A percentile compares a stretch with the other conserved stretches of the same genome.
phyloP scores from a whole-genome alignment of 1,284 basidiomycete genomes.

The Leccinum griseonigrum region DNA sequence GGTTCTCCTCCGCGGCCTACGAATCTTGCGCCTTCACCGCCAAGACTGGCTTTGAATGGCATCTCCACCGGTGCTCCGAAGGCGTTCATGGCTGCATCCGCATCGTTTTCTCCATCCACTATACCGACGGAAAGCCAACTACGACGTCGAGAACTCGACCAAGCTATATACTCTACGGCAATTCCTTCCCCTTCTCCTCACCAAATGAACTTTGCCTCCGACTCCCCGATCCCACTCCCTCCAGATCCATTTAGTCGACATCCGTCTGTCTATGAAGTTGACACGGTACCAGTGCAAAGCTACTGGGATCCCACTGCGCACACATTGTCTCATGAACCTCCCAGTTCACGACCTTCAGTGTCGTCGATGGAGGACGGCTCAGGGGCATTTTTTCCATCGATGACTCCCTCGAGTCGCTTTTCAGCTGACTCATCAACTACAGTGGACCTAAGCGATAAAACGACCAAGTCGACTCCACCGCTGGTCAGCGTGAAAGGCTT shows the following conservation, averaged over 20 bases:
- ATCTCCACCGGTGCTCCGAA: slow-evolving; percentile 57
- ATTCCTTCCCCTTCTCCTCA: slow-evolving; percentile 29
- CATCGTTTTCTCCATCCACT: slow-evolving; percentile 26
- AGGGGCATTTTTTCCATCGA: slow-evolving; percentile 15
- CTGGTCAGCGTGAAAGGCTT: slow-evolving; percentile 68
- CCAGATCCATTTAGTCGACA: slow-evolving; percentile 77
- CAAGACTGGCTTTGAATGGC: slow-evolving; percentile 65
- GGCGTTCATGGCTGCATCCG: slow-evolving; percentile 36
- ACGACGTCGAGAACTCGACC: slow-evolving; percentile 52
- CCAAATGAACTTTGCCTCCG: slow-evolving; percentile 27
- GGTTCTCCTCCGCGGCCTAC: slow-evolving; percentile 17
- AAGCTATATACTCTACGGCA: slow-evolving; percentile 39
- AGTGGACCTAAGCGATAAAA: slow-evolving; percentile 20
- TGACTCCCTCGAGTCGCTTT: slow-evolving; percentile 59
- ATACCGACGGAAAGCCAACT: slow-evolving; percentile 48
- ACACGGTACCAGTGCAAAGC: slow-evolving; percentile 26
- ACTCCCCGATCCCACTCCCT: slow-evolving; percentile 65
- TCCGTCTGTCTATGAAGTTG: slow-evolving; percentile 47
- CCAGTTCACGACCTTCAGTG: slow-evolving; percentile 23
- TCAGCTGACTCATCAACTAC: slow-evolving; percentile 64
- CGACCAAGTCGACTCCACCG: slow-evolving; percentile 25
- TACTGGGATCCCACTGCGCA: slow-evolving; percentile 42
- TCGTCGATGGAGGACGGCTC: slow-evolving; percentile 23
- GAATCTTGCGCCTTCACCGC: slow-evolving; percentile 44
- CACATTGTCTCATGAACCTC: slow-evolving; percentile 18